These are phyloP conservation scores for Trichoderma endophyticum DNA, from an alignment of 2,329 filamentous ascomycete species.

Conservation along the genomic window DNA sequence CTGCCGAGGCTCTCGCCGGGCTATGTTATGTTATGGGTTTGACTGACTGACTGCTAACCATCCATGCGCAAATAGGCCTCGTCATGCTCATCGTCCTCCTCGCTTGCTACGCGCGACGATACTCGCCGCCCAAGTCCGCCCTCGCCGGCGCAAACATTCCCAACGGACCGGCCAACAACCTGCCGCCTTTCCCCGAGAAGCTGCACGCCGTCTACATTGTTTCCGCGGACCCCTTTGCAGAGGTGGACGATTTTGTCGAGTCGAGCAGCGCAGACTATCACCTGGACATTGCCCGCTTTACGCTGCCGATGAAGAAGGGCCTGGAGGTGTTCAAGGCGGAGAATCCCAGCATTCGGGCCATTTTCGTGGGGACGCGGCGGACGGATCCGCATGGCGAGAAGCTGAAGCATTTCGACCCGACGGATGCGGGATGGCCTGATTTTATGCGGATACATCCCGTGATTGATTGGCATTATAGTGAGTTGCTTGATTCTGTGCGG, in stretches of 20 bases:
- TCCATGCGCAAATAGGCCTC: conserved; percentile 40
- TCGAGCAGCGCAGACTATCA: conserved; percentile 65
- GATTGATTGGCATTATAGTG: conserved; percentile 90
- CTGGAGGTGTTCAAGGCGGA: conserved; percentile 74
- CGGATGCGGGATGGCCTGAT: conserved; percentile 82
- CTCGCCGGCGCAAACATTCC: conserved; percentile 23
- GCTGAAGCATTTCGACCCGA: conserved; percentile 79
- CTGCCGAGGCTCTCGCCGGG: not conserved
- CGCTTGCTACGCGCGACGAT: conserved; percentile 49
- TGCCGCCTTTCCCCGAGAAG: conserved; percentile 36
- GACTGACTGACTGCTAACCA: not conserved
- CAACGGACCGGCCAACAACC: not conserved
- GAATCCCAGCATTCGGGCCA: conserved; percentile 60
- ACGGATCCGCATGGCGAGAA: conserved; percentile 86
- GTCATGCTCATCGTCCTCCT: conserved; percentile 87
- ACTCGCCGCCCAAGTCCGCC: conserved; percentile 27
- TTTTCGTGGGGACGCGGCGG: conserved; percentile 64
- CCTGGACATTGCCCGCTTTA: conserved; percentile 71
- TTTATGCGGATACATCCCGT: conserved; percentile 95
- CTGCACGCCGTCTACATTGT: conserved; percentile 88
- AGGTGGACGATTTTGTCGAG: conserved; percentile 82
- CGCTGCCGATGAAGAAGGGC: conserved; percentile 74
- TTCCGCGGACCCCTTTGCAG: conserved; percentile 75
- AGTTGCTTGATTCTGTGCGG: not conserved
- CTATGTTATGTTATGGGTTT: not conserved